phyloP scores from a whole-genome alignment of 768 basidiomycete species.

The Tricholoma terreum region DNA sequence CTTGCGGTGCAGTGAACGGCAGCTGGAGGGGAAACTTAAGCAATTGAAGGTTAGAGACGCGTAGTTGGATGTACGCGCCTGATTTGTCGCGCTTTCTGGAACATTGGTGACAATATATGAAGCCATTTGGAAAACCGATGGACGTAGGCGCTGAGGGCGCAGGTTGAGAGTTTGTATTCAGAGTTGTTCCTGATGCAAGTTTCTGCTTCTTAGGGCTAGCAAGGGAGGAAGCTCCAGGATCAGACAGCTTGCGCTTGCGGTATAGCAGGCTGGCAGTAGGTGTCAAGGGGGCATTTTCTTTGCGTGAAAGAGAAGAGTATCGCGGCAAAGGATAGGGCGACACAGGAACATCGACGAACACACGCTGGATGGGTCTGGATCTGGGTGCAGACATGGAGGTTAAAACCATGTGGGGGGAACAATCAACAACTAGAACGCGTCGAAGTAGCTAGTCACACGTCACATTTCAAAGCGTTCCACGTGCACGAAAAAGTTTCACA shows the following conservation, averaged over 20 bases:
- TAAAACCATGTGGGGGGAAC: too few species aligned
- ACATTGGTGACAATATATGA: conserved; percentile 73
- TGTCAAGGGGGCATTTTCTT: conserved; percentile 46
- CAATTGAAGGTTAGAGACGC: conserved; percentile 3
- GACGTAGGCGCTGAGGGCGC: conserved; percentile 15
- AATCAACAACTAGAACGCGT: conserved; percentile 17
- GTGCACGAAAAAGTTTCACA: conserved; percentile 36
- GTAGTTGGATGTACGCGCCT: conserved; percentile 33
- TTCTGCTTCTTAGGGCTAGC: conserved; percentile 32
- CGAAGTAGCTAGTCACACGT: conserved; percentile 31
- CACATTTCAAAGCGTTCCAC: conserved; percentile 11
- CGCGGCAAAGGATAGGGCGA: conserved; percentile 37
- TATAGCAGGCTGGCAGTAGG: conserved; percentile 21
- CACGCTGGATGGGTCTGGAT: conserved; percentile 37
- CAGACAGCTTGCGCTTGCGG: conserved; percentile 50
- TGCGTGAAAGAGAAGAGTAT: conserved; percentile 13
- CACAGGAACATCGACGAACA: conserved; percentile 60
- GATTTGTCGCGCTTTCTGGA: conserved; percentile 53
- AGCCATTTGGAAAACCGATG: conserved; percentile 36
- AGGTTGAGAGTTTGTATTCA: conserved; percentile 15
- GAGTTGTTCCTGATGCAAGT: conserved; percentile 15
- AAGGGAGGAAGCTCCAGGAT: conserved; percentile 25
- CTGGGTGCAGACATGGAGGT: conserved; percentile 29
- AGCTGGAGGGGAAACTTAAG: conserved; percentile 1
- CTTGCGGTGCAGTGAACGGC: conserved; percentile 36